Base-by-base conservation (phyloP, 164 flowering plant genomes). In the Annona cherimola region DNA sequence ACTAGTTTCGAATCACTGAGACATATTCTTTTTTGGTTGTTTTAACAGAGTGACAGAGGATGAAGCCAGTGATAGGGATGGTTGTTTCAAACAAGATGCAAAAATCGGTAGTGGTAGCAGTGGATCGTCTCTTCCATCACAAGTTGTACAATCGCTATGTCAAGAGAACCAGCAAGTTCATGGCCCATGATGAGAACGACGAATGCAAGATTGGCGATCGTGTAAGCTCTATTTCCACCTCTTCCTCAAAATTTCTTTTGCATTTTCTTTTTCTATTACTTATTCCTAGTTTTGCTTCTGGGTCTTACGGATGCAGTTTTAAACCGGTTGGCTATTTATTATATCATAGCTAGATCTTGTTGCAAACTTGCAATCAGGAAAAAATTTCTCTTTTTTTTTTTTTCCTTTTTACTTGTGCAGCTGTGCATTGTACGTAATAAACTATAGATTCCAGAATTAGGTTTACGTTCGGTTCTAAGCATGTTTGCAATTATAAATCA, bases 21-120 rank as follows among this genome's bases (percentile, higher is more conserved):
- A 26, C 35, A 26, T 26, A 26, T 26, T 26, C 35, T 26, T 26
- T 0, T 26, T 26, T 26, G 35, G 35, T 26, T 26, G 35, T 26
- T 26, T 26, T 26, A 26, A 50, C 0, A 8, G 9, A 50, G 18
- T 5, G 14, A 16, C 9, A 50, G 57, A 50, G 19, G 26, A 77
- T 77, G 79, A 73, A 73, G 70, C 73, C 79, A 4, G 76, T 85
- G 67, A 82, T 87, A 65, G 90, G 90, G 26, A 77, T 72, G 77
- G 96, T 90, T 77, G 93, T 89, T 20, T 88, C 94, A 16, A 91
- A 90, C 84, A 90, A 90, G 81, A 93, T 93, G 98, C 92, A 93
- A 86, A 91, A 91, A 68, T 91, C 99, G 14, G 99, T 93, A 39
- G 98, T 95, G 61, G 96, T 93, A 80, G 98, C 98, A 4, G 97